A percentile compares a stretch with the other conserved stretches of the same genome.
Conservation (phyloP, 2,329 filamentous ascomycete species). For the Kalmusia sp. region DNA sequence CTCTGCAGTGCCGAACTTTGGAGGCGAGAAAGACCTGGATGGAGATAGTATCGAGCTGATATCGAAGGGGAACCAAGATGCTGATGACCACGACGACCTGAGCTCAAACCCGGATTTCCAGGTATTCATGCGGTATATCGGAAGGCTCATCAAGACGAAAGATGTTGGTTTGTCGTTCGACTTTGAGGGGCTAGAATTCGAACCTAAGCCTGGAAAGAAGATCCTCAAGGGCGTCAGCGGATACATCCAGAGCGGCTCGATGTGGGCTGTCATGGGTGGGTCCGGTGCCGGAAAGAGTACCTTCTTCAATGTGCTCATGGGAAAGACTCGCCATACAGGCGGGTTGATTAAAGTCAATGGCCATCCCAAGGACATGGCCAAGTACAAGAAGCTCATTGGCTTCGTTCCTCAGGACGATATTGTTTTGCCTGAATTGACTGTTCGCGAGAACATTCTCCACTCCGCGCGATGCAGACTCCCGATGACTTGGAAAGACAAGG, state of each 20-base stretch:
- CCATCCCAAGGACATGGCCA: conserved; percentile 48
- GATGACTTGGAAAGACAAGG: conserved; percentile 56
- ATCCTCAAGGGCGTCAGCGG: conserved; percentile 64
- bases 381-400: conserved; percentile 66
- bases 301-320: conserved; percentile 64
- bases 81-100: conserved; percentile 13
- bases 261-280: conserved; percentile 65
- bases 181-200: conserved; percentile 42
- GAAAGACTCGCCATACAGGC: conserved; percentile 63
- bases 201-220: conserved; percentile 53
- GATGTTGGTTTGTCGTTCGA: conserved; percentile 18
- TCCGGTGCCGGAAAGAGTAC: conserved; percentile 67
- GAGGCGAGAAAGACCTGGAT: conserved; percentile 7
- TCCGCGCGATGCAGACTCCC: conserved; percentile 64
- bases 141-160: conserved; percentile 14
- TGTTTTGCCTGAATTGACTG: conserved; percentile 65
- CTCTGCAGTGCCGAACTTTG: background rate
- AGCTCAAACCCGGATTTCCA: conserved; percentile 16
- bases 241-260: conserved; percentile 59
- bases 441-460: conserved; percentile 68
- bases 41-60: conserved; percentile 13
- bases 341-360: conserved; percentile 55
- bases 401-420: conserved; percentile 70
- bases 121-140: conserved; percentile 16
- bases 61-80: conserved; percentile 3